Evolutionary conservation across 2,329 filamentous ascomycete species (phyloP).

Genomic region (Talaromyces verruculosus): DNA sequence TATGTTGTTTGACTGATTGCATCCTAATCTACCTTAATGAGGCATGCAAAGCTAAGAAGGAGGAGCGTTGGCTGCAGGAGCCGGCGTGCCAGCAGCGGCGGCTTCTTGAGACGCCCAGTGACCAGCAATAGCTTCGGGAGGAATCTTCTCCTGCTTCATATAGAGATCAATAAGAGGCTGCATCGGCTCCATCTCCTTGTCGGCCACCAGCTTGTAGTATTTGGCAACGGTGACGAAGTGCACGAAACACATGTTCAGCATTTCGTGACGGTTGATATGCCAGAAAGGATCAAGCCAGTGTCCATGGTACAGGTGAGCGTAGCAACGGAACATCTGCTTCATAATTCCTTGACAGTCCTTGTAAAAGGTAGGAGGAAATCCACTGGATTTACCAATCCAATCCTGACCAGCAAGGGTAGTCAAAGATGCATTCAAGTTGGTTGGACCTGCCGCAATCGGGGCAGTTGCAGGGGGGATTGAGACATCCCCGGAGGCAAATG

Average conservation of each 20-base stretch:
- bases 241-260: constrained; percentile 83
- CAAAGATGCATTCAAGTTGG: constrained; percentile 29
- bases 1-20: neutral
- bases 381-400: constrained; percentile 89
- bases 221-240: constrained; percentile 81
- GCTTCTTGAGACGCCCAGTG: constrained; percentile 42
- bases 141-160: constrained; percentile 84
- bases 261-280: constrained; percentile 68
- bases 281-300: constrained; percentile 86
- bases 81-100: neutral
- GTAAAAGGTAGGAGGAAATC: constrained; percentile 87
- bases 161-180: constrained; percentile 90
- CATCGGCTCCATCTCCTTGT: constrained; percentile 93
- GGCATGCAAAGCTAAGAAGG: neutral
- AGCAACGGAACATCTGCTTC: constrained; percentile 98
- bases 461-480: constrained; percentile 56
- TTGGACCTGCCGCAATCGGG: constrained; percentile 45
- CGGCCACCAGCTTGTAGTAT: constrained; percentile 78
- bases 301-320: constrained; percentile 95
- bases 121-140: constrained; percentile 58
- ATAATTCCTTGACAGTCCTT: constrained; percentile 91
- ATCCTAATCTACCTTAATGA: neutral
- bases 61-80: constrained; percentile 2
- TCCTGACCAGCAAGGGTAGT: constrained; percentile 55
- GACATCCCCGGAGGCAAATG: constrained; percentile 56